A percentile compares a stretch with the other conserved stretches of the same genome.
Evolutionary conservation across 192 early-diverging fungal species (phyloP).

Genomic region (Rhizophagus sp.): DNA sequence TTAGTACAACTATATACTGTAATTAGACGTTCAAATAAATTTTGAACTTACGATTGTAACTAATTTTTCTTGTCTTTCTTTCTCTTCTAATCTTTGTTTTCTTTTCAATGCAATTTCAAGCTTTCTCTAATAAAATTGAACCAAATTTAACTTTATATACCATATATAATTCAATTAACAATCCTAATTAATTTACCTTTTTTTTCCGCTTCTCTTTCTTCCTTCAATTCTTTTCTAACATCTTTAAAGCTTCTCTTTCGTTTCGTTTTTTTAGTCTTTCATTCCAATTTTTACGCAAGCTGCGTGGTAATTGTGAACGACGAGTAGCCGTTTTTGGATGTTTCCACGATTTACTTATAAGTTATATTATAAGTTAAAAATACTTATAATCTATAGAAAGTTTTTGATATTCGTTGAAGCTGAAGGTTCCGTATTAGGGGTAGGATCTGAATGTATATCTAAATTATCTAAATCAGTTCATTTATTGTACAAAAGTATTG

Average conservation of each 20-base stretch:
- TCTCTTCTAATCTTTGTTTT: constrained; percentile 45
- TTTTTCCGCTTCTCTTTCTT: neutral
- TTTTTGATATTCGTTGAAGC: neutral
- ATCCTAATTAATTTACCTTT: neutral
- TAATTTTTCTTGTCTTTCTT: constrained; percentile 41
- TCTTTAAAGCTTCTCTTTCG: constrained; percentile 42
- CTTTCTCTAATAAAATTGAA: constrained; percentile 33
- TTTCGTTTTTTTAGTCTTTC: constrained; percentile 41
- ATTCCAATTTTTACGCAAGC: constrained; percentile 39
- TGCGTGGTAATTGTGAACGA: constrained; percentile 40
- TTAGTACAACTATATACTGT: neutral
- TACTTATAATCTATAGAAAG: neutral
- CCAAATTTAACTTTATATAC: neutral
- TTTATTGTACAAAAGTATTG: neutral
- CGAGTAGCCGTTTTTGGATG: constrained; percentile 40
- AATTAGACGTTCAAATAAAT: neutral
- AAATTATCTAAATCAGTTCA: too few species aligned
- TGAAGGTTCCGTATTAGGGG: neutral
- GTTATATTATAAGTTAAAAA: neutral
- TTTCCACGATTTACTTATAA: constrained; percentile 46
- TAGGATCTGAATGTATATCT: neutral
- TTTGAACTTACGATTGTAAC: constrained; percentile 31
- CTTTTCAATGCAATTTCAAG: constrained; percentile 43
- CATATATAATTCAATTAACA: neutral
- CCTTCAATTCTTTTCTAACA: constrained; percentile 28